phyloP scores from a whole-genome alignment of 2,329 filamentous ascomycete genomes.

The Aspergillus texensis region DNA sequence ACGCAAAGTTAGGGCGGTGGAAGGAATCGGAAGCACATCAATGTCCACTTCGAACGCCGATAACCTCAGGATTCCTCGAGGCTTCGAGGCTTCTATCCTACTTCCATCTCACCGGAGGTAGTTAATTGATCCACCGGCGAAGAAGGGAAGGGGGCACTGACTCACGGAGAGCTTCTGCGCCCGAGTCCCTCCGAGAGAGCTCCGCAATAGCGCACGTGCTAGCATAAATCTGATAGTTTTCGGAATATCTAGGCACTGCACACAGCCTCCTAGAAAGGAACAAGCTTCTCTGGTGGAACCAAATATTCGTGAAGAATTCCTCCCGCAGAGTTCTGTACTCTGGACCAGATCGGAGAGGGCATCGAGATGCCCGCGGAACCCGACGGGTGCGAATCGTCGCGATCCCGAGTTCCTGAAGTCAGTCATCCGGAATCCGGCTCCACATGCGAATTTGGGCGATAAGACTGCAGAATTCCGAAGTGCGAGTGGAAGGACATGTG shows the following conservation, averaged over 20 bases:
- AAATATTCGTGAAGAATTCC: not conserved
- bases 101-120: conserved; percentile 7
- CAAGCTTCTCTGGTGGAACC: not conserved
- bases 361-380: conserved; percentile 5
- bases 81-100: not conserved
- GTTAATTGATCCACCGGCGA: not conserved
- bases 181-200: not conserved
- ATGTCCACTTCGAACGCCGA: not conserved
- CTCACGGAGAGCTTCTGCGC: not conserved
- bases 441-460: conserved; percentile 33
- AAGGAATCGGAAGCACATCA: conserved; percentile 6
- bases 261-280: not conserved
- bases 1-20: not conserved
- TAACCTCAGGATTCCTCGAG: not conserved
- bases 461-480: not conserved
- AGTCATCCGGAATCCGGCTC: conserved; percentile 29
- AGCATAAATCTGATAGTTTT: not conserved
- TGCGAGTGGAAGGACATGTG: not conserved
- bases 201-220: not conserved
- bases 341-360: not conserved
- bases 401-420: conserved; percentile 20
- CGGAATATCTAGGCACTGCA: not conserved
- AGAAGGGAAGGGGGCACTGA: not conserved
- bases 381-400: conserved; percentile 3
- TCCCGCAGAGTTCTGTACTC: not conserved